These are phyloP conservation scores for Populus simonii DNA, from an alignment of 345 rosid species.

Conservation along the genomic window DNA sequence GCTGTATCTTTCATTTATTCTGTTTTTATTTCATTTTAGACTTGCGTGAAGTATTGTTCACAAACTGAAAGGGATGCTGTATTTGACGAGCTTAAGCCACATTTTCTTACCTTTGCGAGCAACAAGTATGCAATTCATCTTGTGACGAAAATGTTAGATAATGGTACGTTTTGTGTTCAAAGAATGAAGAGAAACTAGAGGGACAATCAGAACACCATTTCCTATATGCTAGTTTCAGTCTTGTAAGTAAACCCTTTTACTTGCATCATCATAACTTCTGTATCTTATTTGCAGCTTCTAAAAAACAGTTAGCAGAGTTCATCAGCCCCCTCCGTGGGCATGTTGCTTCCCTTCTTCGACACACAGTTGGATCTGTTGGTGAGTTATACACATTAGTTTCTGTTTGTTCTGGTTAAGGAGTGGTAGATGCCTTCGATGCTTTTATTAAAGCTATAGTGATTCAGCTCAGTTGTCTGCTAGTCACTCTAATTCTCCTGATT, in stretches of 20 bases:
- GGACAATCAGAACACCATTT: not conserved
- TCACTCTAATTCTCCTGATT: not conserved
- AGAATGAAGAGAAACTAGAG: slow-evolving; percentile 8
- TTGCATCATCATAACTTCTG: not conserved
- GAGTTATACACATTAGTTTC: slow-evolving; percentile 19
- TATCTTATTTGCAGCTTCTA: slow-evolving; percentile 56
- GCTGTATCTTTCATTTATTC: not conserved
- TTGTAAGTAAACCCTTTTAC: not conserved
- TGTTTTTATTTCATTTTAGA: slow-evolving; percentile 36
- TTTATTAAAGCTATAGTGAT: not conserved
- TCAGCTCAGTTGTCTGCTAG: not conserved
- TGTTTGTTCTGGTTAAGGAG: not conserved
- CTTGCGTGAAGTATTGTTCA: slow-evolving; percentile 77
- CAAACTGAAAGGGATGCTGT: slow-evolving; percentile 69
- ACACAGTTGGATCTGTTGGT: slow-evolving; percentile 94
- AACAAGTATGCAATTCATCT: slow-evolving; percentile 72
- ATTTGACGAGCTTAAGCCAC: slow-evolving; percentile 74
- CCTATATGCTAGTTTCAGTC: not conserved
- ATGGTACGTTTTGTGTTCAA: slow-evolving; percentile 41
- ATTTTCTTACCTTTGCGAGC: slow-evolving; percentile 62
- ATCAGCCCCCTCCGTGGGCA: slow-evolving; percentile 74
- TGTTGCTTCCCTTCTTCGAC: slow-evolving; percentile 76
- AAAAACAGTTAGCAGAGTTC: slow-evolving; percentile 63
- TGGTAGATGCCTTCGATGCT: not conserved
- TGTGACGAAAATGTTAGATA: slow-evolving; percentile 77